Evolutionary conservation across 352 stramenopile species (phyloP), one percentile per base, ranked within the genome.

Genomic region (Phytophthora cactorum): DNA sequence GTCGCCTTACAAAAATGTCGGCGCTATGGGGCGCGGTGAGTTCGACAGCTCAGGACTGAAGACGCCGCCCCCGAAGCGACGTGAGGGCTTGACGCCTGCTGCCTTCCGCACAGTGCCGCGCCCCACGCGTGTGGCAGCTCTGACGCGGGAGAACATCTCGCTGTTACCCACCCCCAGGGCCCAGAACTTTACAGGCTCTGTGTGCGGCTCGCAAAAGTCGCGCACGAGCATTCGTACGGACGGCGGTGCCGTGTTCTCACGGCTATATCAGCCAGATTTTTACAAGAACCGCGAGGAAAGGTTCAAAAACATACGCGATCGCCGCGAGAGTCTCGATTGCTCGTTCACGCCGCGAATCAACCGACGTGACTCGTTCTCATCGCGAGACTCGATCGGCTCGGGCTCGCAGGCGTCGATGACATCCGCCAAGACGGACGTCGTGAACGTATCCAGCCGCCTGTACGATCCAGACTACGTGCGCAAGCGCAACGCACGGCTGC

Each of bases 391-490:
- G 39, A 64, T 89, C 34, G 80, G 75, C 28, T 90, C 81, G 1
- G 59, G 66, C 15, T 88, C 81, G 15, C 77, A 87, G 47, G 71
- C 76, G 32, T 92, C 81, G 4, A 81, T 89, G 68, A 71, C 78
- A 54, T 93, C 85, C 22, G 77, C 84, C 59, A 93, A 92, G 71
- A 95, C 87, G 41, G 87, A 95, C 64, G 72, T 92, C 25, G 63
- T 86, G 31, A 87, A 83, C 59, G 73, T 93, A 32, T 94, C 88
- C 10, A 94, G 84, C 36, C 84, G 88, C 2, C 74, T 96, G 39
- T 96, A 96, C 74, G 86, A 96, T 65, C 86, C 88, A 6, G 86
- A 94, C 8, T 96, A 96, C 69, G 75, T 94, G 55, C 76, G 76
- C 43, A 93, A 93, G 60, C 84, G 88, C 56, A 91, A 88, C 49